Evolutionary conservation across 495 filamentous ascomycete genomes (phyloP), one percentile per base, ranked within the genome.

Genomic region (Penicillium herquei): DNA sequence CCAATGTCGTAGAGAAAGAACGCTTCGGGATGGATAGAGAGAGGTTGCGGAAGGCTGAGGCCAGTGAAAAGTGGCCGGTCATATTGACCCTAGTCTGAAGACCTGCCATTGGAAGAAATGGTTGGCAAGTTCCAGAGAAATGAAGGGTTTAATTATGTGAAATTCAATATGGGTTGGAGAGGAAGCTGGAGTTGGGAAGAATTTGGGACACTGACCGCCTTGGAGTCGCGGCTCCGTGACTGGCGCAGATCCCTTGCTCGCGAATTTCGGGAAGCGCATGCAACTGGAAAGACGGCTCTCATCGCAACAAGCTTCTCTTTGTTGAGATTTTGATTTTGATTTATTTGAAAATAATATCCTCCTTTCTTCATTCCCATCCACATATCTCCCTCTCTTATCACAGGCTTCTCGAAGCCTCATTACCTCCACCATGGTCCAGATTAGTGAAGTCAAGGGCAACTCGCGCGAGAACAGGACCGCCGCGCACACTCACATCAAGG

Each of bases 401-500:
- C 56, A 68, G 65, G 61, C 65, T 67, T 14, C 35, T 37, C 39
- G 44, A 64, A 63, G 67, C 59, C 64, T 54, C 62, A 64, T 65
- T 59, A 60, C 52, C 59, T 26, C 51, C 56, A 72, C 51, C 70
- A 96, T 96, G 90, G 92, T 96, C 52, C 89, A 91, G 68, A 95
- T 97, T 78, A 92, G 87, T 73, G 93, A 97, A 79, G 91, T 96
- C 64, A 95, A 96, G 78, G 88, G 88, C 78, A 92, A 90, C 77
- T 87, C 87, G 75, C 91, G 94, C 80, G 91, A 96, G 72, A 92
- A 94, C 74, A 85, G 95, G 64, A 98, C 93, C 21, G 91, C 94
- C 35, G 89, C 93, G 54, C 94, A 98, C 72, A 94, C 94, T 14
- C 94, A 98, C 74, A 98, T 98, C 78, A 94, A 89, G 69, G 92